These are phyloP conservation scores for Irpex sp. DNA, from an alignment of 1,284 basidiomycete genomes.

Conservation along the genomic window DNA sequence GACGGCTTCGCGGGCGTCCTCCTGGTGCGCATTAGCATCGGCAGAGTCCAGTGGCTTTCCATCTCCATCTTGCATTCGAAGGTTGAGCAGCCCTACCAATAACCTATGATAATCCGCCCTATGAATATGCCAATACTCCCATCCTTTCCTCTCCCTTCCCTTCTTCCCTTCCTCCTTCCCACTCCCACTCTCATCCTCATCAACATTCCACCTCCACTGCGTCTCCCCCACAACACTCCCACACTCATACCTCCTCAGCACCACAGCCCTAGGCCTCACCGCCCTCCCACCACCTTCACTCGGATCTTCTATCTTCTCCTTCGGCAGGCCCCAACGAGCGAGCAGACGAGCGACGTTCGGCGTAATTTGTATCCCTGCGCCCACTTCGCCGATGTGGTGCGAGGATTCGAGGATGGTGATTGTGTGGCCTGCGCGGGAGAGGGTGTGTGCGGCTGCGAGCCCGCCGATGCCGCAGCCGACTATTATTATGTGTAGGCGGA, in stretches of 20 bases:
- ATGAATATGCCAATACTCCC: slow-evolving; percentile 48
- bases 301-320: background rate
- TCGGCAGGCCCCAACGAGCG: slow-evolving; percentile 35
- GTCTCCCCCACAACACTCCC: slow-evolving; percentile 39
- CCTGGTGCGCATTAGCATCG: background rate
- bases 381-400: slow-evolving; percentile 38
- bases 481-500: slow-evolving; percentile 37
- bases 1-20: slow-evolving; percentile 36
- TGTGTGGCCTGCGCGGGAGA: slow-evolving; percentile 40
- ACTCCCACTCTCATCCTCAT: background rate
- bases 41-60: background rate
- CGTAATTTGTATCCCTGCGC: slow-evolving; percentile 48
- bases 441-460: slow-evolving; percentile 39
- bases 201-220: background rate
- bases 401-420: slow-evolving; percentile 43
- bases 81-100: slow-evolving; percentile 37
- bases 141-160: slow-evolving; percentile 28
- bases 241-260: slow-evolving; percentile 35
- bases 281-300: slow-evolving; percentile 30
- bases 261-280: slow-evolving; percentile 38
- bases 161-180: slow-evolving; percentile 33
- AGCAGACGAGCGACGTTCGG: slow-evolving; percentile 41
- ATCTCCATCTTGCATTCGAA: background rate
- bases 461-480: slow-evolving; percentile 47
- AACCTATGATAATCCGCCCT: slow-evolving; percentile 54